Evolutionary conservation across 495 filamentous ascomycete species (phyloP), one percentile per base, ranked within the genome.

Genomic region (Durotheca rogersii): DNA sequence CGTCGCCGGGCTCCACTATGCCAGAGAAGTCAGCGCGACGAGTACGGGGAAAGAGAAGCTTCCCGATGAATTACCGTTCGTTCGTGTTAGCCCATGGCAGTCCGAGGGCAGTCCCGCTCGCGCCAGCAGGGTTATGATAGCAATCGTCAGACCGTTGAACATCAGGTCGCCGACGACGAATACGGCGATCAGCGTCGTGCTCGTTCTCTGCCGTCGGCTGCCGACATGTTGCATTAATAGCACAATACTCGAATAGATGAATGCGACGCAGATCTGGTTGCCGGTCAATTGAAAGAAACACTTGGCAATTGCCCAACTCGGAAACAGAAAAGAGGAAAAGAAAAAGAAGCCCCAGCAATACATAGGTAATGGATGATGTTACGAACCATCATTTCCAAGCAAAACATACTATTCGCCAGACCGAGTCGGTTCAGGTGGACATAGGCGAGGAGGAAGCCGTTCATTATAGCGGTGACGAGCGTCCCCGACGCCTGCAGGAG

Each of bases 351-450:
- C n/a, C n/a, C n/a, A n/a, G n/a, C n/a, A n/a, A n/a, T n/a, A n/a
- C n/a, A n/a, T n/a, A n/a, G n/a, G n/a, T n/a, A n/a, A n/a, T n/a
- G n/a, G n/a, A n/a, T n/a, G n/a, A n/a, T 36, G 31, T 36, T 12
- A 48, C 66, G 51, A 63, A 73, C 69, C 61, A 74, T 42, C 53
- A 71, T 21, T 54, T 71, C 67, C 29, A 72, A 50, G 6, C 56
- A 42, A 16, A 62, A 39, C 61, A 71, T 67, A 17, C 44, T 47
- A 2, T 52, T 30, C 5, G 69, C 53, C 2, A 68, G 43, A 7
- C 64, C 61, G 1, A 65, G 49, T 0, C 47, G 42, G 6, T 62
- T 55, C 15, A 4, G 12, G 38, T 65, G 56, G 23, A 73, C 62
- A 15, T 51, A 52, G 15, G 61, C 59, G 2, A 70, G 53, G 20